Conservation (phyloP, 768 basidiomycete species). For the Amanita pallidorosea region DNA sequence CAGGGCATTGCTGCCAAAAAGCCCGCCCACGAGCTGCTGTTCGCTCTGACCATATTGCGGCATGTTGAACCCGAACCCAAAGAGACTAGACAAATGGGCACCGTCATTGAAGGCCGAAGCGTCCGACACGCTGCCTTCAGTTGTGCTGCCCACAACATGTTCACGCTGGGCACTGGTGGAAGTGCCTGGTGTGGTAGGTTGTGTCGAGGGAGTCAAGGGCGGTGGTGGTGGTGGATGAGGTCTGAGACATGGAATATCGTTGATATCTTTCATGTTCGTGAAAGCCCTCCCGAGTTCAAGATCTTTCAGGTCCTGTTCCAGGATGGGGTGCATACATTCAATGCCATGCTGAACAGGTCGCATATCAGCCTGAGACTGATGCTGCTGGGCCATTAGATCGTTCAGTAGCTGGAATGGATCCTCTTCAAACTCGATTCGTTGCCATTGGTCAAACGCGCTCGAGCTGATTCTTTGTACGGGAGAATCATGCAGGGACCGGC, state of each 20-base stretch:
- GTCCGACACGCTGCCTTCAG: background rate
- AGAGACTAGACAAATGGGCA: background rate
- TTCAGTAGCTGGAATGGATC: constrained; percentile 4
- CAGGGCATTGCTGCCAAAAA: background rate
- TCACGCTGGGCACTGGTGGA: background rate
- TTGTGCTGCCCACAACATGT: background rate
- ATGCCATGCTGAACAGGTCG: constrained; percentile 1
- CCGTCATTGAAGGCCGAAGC: background rate
- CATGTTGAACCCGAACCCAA: background rate
- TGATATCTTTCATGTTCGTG: background rate
- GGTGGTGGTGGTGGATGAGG: background rate
- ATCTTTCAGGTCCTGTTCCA: constrained; percentile 44
- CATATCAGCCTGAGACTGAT: constrained; percentile 3
- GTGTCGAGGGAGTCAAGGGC: background rate
- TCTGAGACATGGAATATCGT: background rate
- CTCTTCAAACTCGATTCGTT: background rate
- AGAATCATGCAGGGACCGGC: background rate
- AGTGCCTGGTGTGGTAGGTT: background rate
- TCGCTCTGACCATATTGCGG: background rate
- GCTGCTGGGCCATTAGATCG: background rate
- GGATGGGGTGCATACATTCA: constrained; percentile 33
- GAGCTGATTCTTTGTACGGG: background rate
- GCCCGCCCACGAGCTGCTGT: background rate
- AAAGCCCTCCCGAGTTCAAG: constrained; percentile 10
- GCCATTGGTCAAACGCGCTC: background rate